Conservation (phyloP, 2,329 filamentous ascomycete genomes). For the Hawksworthiomyces lignivorus region DNA sequence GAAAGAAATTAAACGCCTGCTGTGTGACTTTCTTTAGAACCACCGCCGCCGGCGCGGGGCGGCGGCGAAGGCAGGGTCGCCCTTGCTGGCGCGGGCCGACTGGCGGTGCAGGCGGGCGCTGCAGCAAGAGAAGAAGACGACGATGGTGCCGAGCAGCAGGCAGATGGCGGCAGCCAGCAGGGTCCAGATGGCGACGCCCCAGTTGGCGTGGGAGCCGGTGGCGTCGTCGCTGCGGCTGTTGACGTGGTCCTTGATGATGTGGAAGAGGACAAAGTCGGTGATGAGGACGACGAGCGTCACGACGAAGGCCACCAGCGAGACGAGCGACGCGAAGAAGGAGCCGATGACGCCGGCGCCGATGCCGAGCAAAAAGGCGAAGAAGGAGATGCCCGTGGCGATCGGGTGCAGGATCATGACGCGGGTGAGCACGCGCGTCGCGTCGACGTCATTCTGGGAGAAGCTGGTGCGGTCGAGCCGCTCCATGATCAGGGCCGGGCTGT, state of each 20-base stretch:
- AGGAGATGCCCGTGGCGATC: slow-evolving; percentile 47
- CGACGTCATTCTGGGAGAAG: slow-evolving; percentile 33
- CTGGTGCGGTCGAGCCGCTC: slow-evolving; percentile 30
- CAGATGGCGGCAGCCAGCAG: slow-evolving; percentile 48
- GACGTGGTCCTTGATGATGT: slow-evolving; percentile 47
- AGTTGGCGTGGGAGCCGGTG: slow-evolving; percentile 40
- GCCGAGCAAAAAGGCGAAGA: slow-evolving; percentile 51
- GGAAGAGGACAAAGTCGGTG: slow-evolving; percentile 52
- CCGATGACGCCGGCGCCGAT: slow-evolving; percentile 44
- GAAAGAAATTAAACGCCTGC: too few relatives aligned
- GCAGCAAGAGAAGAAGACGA: slow-evolving; percentile 57
- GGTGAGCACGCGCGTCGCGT: slow-evolving; percentile 36
- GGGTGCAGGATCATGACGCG: slow-evolving; percentile 56
- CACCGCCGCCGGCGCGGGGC: slow-evolving; percentile 15
- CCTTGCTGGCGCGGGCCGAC: slow-evolving; percentile 17
- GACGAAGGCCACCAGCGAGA: slow-evolving; percentile 42
- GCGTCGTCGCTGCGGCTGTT: not conserved
- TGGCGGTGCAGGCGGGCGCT: slow-evolving; percentile 36
- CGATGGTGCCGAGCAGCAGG: slow-evolving; percentile 44
- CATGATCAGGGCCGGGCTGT: slow-evolving; percentile 44
- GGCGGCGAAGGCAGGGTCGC: slow-evolving; percentile 19
- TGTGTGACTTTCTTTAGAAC: too few relatives aligned
- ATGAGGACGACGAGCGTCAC: slow-evolving; percentile 40
- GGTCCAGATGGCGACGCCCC: slow-evolving; percentile 51
- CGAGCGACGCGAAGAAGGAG: slow-evolving; percentile 41